A percentile compares a stretch with the other conserved stretches of the same genome.
Evolutionary conservation across 164 flowering plant species (phyloP).

Genomic region (Sedum album): DNA sequence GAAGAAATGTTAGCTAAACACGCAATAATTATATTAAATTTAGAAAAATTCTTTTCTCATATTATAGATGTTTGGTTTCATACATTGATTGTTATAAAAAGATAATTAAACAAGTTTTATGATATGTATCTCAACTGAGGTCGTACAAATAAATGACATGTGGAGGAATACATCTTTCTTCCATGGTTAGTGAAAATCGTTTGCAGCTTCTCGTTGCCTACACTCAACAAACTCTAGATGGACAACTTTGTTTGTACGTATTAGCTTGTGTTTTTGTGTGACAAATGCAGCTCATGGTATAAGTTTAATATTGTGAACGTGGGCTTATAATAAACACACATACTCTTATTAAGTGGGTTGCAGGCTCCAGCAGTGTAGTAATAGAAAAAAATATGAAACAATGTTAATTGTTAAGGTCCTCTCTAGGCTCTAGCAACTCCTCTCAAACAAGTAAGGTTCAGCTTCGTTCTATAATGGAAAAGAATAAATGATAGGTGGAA

Average conservation of each 20-base stretch:
- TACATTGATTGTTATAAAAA: too few relatives aligned
- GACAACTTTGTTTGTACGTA: background rate
- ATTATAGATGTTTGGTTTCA: too few relatives aligned
- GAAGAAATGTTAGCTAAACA: background rate
- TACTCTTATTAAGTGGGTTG: too few relatives aligned
- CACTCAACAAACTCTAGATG: background rate
- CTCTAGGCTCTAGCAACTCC: background rate
- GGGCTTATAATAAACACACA: too few relatives aligned
- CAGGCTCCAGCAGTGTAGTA: background rate
- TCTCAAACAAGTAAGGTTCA: background rate
- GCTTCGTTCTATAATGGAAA: background rate
- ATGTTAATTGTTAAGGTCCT: too few relatives aligned
- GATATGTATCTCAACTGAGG: background rate
- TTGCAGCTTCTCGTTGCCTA: background rate
- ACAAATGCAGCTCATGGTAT: background rate
- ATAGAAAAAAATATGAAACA: too few relatives aligned
- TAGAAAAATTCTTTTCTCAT: too few relatives aligned
- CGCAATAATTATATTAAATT: background rate
- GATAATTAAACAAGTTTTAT: too few relatives aligned
- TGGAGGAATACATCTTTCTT: background rate
- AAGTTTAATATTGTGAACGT: too few relatives aligned
- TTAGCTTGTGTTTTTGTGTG: background rate
- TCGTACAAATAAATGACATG: background rate
- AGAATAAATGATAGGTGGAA: background rate
- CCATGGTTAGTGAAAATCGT: background rate